Percentiles rank a stretch among this genome's conserved stretches.
phyloP scores from a whole-genome alignment of 805 yeast genomes.

The Candida manassasensis region DNA sequence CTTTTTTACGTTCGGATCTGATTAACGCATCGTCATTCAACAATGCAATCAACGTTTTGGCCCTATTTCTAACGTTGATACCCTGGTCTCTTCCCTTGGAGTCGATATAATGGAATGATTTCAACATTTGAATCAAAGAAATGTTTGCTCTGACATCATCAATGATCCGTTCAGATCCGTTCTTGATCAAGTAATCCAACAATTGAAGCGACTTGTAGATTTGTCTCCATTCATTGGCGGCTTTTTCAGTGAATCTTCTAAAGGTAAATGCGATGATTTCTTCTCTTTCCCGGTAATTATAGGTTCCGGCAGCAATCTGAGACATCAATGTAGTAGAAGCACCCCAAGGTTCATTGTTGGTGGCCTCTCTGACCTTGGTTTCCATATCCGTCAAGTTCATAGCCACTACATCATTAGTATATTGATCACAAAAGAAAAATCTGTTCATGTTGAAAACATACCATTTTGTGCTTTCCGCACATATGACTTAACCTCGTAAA shows the following conservation, averaged over 20 bases:
- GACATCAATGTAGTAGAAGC: constrained; percentile 89
- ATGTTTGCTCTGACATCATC: constrained; percentile 89
- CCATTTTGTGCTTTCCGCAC: constrained; percentile 97
- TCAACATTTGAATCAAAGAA: constrained; percentile 78
- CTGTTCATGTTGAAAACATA: constrained; percentile 16
- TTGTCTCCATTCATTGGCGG: constrained; percentile 97
- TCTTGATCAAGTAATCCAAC: constrained; percentile 83
- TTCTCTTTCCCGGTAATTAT: constrained; percentile 76
- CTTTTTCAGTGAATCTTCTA: constrained; percentile 90
- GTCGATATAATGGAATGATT: constrained; percentile 90
- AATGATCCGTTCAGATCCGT: constrained; percentile 91
- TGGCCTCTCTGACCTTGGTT: constrained; percentile 93
- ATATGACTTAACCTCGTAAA: constrained; percentile 94
- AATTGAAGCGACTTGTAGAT: constrained; percentile 91
- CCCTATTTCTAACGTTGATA: constrained; percentile 86
- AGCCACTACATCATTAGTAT: constrained; percentile 43
- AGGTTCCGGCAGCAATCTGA: constrained; percentile 92
- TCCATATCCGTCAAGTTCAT: constrained; percentile 96
- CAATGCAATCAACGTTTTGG: constrained; percentile 67
- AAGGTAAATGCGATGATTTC: constrained; percentile 74
- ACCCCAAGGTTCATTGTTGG: constrained; percentile 99
- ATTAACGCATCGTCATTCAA: constrained; percentile 73
- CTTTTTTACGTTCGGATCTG: constrained; percentile 82
- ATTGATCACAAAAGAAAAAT: too few relatives aligned
- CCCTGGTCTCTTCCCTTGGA: constrained; percentile 95